Evolutionary conservation across 805 yeast species (phyloP), one percentile per base, ranked within the genome.

Genomic region (Sugiyamaella marilandica): DNA sequence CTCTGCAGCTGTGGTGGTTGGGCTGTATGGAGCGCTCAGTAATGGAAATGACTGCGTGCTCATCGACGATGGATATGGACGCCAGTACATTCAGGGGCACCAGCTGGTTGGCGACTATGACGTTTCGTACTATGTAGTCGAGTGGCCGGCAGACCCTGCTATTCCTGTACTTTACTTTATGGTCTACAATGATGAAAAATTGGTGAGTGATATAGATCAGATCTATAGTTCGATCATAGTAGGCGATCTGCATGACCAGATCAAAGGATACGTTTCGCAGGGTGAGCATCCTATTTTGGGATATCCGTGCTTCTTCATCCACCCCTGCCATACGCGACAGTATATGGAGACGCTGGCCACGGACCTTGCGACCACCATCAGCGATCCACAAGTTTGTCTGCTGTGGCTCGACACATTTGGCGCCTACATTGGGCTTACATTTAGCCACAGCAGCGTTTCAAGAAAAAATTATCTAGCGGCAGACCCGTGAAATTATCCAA

Each of bases 311-410:
- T 59, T 65, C 49, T 67, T 64, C 48, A 39, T 75, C 0, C 80
- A 76, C 55, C 79, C 79, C 2, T 76, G 80, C 59, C 67, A 69
- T 39, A 67, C 75, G 0, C 45, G 53, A 57, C 55, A 45, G n/a
- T 54, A 10, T 36, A 31, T 24, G 9, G 21, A 18, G 14, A n/a
- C 13, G 13, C 34, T 39, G 21, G 51, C 51, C 7, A 16, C 43
- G 11, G 35, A 35, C 16, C 16, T n/a, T 4, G 16, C 19, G 16
- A 19, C 50, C 7, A n/a, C n/a, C 11, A 43, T 43, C 16, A 36
- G 31, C 32, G 35, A 37, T 31, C 29, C 26, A 5, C 2, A 11
- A 10, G 13, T 39, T 10, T 29, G 16, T 10, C 11, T 13, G 2
- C 14, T 31, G 26, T 39, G 44, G 43, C 24, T 37, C 14, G 19